phyloP scores from a whole-genome alignment of 305 asterid genomes.

The Fraxinus floribunda region DNA sequence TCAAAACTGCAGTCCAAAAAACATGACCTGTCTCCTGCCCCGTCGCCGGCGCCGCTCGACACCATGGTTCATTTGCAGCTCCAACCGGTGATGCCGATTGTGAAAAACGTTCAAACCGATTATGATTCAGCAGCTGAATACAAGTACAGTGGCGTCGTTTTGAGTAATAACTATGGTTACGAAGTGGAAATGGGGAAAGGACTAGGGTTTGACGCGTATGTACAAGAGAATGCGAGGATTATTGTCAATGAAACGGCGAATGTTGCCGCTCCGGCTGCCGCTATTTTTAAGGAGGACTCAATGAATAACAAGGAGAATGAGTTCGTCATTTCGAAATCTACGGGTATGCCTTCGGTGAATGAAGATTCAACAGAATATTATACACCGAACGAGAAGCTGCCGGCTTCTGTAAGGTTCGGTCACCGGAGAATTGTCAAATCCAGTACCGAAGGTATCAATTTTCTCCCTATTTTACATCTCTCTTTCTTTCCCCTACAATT shows the following conservation, averaged over 20 bases:
- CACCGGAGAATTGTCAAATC: slow-evolving; percentile 59
- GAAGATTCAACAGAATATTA: slow-evolving; percentile 24
- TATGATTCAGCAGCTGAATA: slow-evolving; percentile 8
- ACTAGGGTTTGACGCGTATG: slow-evolving; percentile 11
- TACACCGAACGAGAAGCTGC: slow-evolving; percentile 47
- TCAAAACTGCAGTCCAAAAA: slow-evolving; percentile 54
- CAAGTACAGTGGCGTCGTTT: slow-evolving; percentile 28
- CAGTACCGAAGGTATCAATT: slow-evolving; percentile 63
- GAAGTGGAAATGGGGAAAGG: slow-evolving; percentile 22
- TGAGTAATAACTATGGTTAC: slow-evolving; percentile 16
- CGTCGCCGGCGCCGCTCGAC: slow-evolving; percentile 1
- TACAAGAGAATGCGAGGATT: slow-evolving; percentile 14
- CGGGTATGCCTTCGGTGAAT: slow-evolving; percentile 20
- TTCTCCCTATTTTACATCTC: not conserved
- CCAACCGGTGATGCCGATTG: slow-evolving; percentile 15
- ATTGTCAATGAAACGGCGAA: not conserved
- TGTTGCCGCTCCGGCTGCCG: slow-evolving; percentile 15
- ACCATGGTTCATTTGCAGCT: slow-evolving; percentile 7
- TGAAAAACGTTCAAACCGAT: not conserved
- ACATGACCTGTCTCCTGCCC: slow-evolving; percentile 25
- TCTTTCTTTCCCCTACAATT: not conserved
- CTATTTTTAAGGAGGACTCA: slow-evolving; percentile 24
- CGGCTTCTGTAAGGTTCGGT: slow-evolving; percentile 59
- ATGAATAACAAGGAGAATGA: slow-evolving; percentile 52
- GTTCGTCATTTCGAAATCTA: slow-evolving; percentile 30